These are phyloP conservation scores for Chalaropsis ovoidea DNA, from an alignment of 2,329 filamentous ascomycete genomes.

Conservation along the genomic window DNA sequence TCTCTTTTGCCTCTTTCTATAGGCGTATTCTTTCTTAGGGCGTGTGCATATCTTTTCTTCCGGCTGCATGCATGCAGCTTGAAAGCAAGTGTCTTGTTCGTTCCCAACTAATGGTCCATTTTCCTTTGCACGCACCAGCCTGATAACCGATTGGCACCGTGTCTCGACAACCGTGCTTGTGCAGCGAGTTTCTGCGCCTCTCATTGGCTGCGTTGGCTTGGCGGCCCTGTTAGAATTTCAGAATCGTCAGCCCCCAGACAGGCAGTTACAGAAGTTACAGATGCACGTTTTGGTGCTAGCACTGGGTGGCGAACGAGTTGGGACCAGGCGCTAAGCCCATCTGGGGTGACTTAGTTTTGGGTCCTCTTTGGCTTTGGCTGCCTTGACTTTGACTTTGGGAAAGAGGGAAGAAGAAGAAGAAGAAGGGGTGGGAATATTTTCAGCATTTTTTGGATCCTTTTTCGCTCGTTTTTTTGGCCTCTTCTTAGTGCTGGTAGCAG, in stretches of 20 bases:
- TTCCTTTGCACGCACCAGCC: background rate
- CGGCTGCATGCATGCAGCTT: background rate
- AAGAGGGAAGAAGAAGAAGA: background rate
- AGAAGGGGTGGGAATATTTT: background rate
- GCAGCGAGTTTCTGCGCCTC: background rate
- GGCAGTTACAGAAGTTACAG: background rate
- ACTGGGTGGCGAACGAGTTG: background rate
- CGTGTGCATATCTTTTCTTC: constrained; percentile 11
- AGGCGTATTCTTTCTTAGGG: background rate
- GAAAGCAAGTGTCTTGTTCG: background rate
- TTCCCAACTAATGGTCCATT: background rate
- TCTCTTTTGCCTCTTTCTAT: background rate
- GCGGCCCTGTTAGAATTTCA: background rate
- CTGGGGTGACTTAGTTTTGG: background rate
- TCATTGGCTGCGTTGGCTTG: background rate
- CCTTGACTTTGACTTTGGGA: background rate
- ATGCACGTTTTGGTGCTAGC: constrained; percentile 1
- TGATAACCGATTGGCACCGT: background rate
- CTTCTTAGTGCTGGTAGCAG: background rate
- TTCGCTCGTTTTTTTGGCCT: background rate
- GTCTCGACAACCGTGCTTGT: constrained; percentile 8
- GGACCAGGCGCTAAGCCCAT: background rate
- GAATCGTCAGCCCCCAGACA: background rate
- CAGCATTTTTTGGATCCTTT: background rate
- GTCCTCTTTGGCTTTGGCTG: background rate